Conservation (phyloP, 371 early-diverging fungal genomes). For the Actinomortierella wolfii region DNA sequence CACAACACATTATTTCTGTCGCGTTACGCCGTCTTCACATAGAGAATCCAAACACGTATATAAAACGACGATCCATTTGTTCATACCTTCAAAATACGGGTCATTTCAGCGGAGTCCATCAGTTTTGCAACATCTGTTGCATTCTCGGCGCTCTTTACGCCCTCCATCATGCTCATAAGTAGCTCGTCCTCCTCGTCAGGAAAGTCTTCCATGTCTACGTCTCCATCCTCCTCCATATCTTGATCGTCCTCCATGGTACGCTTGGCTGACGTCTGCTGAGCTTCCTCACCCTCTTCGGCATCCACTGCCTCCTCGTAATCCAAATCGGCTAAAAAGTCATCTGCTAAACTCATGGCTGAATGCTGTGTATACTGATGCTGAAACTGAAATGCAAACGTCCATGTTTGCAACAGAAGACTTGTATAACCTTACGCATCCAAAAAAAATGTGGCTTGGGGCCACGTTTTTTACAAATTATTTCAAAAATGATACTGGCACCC, state of each 20-base stretch:
- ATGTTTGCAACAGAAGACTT: too few relatives aligned
- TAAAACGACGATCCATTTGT: too few relatives aligned
- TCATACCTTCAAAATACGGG: slow-evolving; percentile 34
- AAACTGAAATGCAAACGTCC: too few relatives aligned
- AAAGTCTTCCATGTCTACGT: slow-evolving; percentile 48
- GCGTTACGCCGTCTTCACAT: too few relatives aligned
- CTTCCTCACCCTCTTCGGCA: slow-evolving; percentile 28
- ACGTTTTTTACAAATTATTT: too few relatives aligned
- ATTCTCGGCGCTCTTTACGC: slow-evolving; percentile 17
- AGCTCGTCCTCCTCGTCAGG: slow-evolving; percentile 44
- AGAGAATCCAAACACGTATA: too few relatives aligned
- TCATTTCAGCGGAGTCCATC: slow-evolving; percentile 43
- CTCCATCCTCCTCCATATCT: slow-evolving; percentile 46
- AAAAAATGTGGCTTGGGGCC: too few relatives aligned
- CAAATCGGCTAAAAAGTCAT: slow-evolving; percentile 77
- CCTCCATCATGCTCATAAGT: slow-evolving; percentile 29
- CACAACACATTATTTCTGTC: too few relatives aligned
- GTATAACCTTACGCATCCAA: too few relatives aligned
- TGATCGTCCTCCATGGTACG: slow-evolving; percentile 45
- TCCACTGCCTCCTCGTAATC: slow-evolving; percentile 62
- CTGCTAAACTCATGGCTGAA: slow-evolving; percentile 68
- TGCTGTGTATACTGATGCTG: too few relatives aligned
- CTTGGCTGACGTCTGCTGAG: slow-evolving; percentile 5
- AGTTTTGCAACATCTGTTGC: slow-evolving; percentile 41
- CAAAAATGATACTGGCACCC: too few relatives aligned